Base-by-base conservation (phyloP, 2,329 filamentous ascomycete species). In the Colletotrichum limetticola region DNA sequence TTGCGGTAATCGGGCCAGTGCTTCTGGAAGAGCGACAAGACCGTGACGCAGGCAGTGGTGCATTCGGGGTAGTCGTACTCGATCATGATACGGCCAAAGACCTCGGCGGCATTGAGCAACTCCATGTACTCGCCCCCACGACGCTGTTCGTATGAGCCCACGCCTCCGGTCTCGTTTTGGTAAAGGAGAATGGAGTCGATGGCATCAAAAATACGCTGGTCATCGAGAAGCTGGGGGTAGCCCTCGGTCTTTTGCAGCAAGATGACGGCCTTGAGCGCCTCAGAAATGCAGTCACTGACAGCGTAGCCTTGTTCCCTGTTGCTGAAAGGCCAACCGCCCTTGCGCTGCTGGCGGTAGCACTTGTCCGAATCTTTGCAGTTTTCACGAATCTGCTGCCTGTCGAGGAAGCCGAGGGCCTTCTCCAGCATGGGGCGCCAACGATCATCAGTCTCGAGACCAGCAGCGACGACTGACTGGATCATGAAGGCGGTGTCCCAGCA, bases 51-150 rank as follows among this genome's bases (percentile, higher is more conserved):
- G 1, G 97, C 95, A 2, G 97, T 98, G 0, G 97, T 99, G 85
- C 97, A 99, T 82, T 99, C 97, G 0, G 96, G 95, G 79, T 99
- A 98, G 81, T 98, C 95, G 81, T 99, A 99, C 80, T 98, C 96
- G 66, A 99, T 93, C 97, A 99, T 99, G 84, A 99, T 99, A 24
- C 92, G 90, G 16, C 95, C 95, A 82, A 99, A 99, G 0, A 99
- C 95, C 81, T 99, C 97, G 1, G 97, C 97, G 0, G 96, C 96
- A 79, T 99, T 99, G 56, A 99, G 89, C 81, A 92, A 88, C 82
- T 99, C 97, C 76, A 98, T 82, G 76, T 89, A 90, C 76, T 93
- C 88, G 11, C 94, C 93, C 2, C 93, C 96, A 30, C 97, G 91
- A 1, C 92, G 93, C 1, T 90, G 90, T 80, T 99, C 97, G 81